Evolutionary conservation across 2,329 filamentous ascomycete species (phyloP).

Genomic region (Aureobasidium uvarum): DNA sequence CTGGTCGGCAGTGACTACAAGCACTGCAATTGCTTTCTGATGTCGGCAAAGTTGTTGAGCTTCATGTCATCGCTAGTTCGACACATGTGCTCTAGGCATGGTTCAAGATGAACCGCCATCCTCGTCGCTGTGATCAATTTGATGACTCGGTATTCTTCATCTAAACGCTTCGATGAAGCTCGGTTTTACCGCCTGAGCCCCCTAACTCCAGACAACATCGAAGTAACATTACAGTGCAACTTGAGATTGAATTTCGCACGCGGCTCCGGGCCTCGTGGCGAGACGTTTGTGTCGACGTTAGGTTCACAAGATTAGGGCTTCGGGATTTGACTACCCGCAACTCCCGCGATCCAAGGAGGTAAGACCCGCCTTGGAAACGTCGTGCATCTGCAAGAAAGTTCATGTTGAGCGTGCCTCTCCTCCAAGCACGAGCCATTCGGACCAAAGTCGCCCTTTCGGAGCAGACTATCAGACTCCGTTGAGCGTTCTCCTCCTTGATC

Average conservation of each 20-base stretch:
- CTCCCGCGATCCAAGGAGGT: not conserved
- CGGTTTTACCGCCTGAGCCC: not conserved
- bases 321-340: not conserved
- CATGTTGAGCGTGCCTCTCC: no score
- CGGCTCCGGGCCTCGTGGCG: not conserved
- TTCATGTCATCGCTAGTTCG: not conserved
- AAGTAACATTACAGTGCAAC: not conserved
- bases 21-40: not conserved
- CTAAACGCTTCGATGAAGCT: not conserved
- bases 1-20: not conserved
- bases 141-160: not conserved
- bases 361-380: not conserved
- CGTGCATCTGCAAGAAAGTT: not conserved
- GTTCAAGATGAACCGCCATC: not conserved
- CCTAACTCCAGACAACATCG: not conserved
- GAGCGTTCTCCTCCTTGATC: not conserved
- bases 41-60: not conserved
- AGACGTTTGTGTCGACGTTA: not conserved
- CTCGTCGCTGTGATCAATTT: not conserved
- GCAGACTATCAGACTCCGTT: not conserved
- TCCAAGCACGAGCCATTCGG: constrained; percentile 1
- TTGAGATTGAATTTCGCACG: not conserved
- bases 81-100: no score
- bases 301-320: not conserved
- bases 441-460: not conserved